Evolutionary conservation across 305 asterid species (phyloP), one percentile per base, ranked within the genome.

Genomic region (Fraxinus baroniana): DNA sequence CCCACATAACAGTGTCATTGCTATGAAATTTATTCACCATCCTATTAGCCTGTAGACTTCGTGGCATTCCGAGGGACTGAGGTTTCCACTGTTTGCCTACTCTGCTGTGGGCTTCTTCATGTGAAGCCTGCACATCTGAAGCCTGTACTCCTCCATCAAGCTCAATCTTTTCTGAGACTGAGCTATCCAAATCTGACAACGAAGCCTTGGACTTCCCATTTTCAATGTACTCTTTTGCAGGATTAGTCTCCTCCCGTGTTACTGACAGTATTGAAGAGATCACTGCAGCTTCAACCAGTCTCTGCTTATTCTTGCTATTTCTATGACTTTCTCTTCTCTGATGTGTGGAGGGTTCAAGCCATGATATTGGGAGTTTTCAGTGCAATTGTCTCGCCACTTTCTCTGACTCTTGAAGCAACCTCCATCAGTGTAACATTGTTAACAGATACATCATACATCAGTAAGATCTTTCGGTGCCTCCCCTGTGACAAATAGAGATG

Each of bases 1-100:
- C 99, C 99, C 99, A 97, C 75, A 94, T 82, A 83, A 88, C 94
- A 78, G 90, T 78, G 85, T 93, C 99, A 84, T 78, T 87, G 73
- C 90, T 85, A 66, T 89, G 95, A 82, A 68, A 89, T 87, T 91
- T 94, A 79, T 92, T 98, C 46, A 46, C 44, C 46, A 75, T 87
- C 83, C 91, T 89, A 86, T 89, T 90, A 80, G 88, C 87, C 84
- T 81, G 98, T 79, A 90, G 98, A 79, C 83, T 90, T 87, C 92
- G 88, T 18, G 92, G 86, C 78, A 87, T 79, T 85, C 91, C 90
- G 80, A 93, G 97, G 32, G 90, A 76, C 84, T 91, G 97, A 80
- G 91, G 84, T 87, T 90, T 97, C 90, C 85, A 86, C 78, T 89
- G 95, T 82, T 80, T 89, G 82, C 80, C 79, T 60, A 84, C 87